Base-by-base conservation (phyloP, 2,329 filamentous ascomycete genomes). In the Incumbomyces delicatus region DNA sequence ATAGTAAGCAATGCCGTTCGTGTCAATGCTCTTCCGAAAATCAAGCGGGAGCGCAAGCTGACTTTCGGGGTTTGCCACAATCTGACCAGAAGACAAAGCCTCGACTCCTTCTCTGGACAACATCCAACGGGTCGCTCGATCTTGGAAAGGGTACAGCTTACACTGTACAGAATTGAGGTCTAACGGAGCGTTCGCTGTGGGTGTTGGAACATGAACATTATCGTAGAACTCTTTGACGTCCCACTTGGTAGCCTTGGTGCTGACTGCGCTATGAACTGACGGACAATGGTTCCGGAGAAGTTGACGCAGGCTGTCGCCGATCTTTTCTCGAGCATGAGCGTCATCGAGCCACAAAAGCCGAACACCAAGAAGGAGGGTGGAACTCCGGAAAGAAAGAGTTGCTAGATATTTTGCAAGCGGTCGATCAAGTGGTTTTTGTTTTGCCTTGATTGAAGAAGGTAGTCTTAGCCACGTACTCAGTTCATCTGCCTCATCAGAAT, bases 91-190 rank as follows among this genome's bases (percentile, higher is more conserved):
- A 6, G 57, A 46, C 13, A 60, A 52, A 7, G 67, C 47, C 13
- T 61, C 53, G 47, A 65, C 58, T 10, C 67, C 64, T 57, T 73
- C 71, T 50, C 67, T 65, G 47, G 60, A 50, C 35, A 73, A 49
- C 33, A 74, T 60, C 71, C 71, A 74, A 32, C 63, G 55, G 10
- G 73, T 62, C 6, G 70, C 66, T 50, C 71, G 65, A 46, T 62
- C 60, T 48, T 74, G 71, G 45, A 74, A 74, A 2, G 71, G 68
- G 50, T 68, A 73, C n/a, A 73, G 60, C 20, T 63, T 51, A 42
- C 62, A 68, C 16, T 61, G 53, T 20, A 68, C 48, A 18, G 54
- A 44, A 20, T 63, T 57, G 47, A 63, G 66, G 32, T 62, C 57
- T 6, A 70, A 53, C 6, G 62, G 52, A 30, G 60, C 58, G 4